phyloP scores from a whole-genome alignment of 441 rosid genomes.

The Populus hybrid region DNA sequence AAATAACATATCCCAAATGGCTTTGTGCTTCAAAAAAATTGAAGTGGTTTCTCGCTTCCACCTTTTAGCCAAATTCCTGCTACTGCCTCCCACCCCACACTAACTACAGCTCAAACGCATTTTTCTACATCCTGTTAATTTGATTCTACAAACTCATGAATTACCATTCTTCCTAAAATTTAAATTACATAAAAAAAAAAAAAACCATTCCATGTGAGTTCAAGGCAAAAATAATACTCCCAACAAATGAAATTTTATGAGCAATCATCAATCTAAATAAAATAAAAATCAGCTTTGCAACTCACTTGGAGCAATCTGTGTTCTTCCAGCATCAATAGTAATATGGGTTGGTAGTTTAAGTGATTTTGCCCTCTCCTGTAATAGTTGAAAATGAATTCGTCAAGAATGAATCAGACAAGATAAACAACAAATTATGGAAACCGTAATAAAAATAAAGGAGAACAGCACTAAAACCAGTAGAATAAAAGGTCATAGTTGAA shows the following conservation, averaged over 20 bases:
- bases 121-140: neutral
- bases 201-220: neutral
- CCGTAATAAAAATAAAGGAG: neutral
- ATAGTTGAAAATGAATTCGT: constrained; percentile 18
- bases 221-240: neutral
- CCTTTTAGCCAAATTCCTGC: neutral
- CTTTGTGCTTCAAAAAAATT: neutral
- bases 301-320: constrained; percentile 98
- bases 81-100: neutral
- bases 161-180: neutral
- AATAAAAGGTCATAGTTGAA: neutral
- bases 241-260: neutral
- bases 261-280: neutral
- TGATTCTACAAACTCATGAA: neutral
- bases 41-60: neutral
- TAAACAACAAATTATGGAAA: neutral
- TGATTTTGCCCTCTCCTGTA: constrained; percentile 81
- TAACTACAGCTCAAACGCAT: neutral
- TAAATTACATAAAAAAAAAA: neutral
- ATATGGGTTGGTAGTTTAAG: constrained; percentile 86
- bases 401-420: neutral
- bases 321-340: constrained; percentile 96
- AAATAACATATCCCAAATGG: neutral
- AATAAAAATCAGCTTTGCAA: constrained; percentile 18
- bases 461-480: neutral